Conservation (phyloP, 1,284 basidiomycete species). For the Xerocomus cyaneibrunnescens region DNA sequence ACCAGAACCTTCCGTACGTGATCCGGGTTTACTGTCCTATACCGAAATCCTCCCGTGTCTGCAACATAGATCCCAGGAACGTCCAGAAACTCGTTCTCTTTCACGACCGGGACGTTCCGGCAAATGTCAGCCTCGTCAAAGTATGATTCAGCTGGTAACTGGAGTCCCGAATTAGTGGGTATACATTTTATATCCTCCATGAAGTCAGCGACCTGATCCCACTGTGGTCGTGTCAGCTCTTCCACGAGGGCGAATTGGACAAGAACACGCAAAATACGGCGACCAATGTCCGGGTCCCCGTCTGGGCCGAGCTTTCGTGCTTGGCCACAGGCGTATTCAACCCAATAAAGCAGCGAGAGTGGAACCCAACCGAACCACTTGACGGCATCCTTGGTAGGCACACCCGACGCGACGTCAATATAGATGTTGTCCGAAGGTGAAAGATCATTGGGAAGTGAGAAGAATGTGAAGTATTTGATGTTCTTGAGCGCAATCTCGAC, state of each 20-base stretch:
- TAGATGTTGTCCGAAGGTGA: constrained; percentile 50
- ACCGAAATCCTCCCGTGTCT: not conserved
- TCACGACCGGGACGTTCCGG: constrained; percentile 16
- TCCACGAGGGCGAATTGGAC: constrained; percentile 82
- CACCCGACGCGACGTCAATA: constrained; percentile 56
- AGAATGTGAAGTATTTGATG: constrained; percentile 55
- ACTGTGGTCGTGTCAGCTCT: constrained; percentile 52
- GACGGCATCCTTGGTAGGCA: constrained; percentile 64
- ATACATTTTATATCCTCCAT: constrained; percentile 71
- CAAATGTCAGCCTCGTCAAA: constrained; percentile 26
- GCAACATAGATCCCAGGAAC: constrained; percentile 5
- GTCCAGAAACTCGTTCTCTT: not conserved
- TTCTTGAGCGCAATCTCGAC: constrained; percentile 49
- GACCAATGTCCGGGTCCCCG: constrained; percentile 20
- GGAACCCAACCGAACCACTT: constrained; percentile 74
- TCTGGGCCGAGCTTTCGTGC: not conserved
- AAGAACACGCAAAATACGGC: constrained; percentile 55
- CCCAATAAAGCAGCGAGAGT: constrained; percentile 52
- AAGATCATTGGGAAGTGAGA: constrained; percentile 75
- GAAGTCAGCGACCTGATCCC: constrained; percentile 60
- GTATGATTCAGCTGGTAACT: constrained; percentile 21
- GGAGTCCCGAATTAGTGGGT: constrained; percentile 54
- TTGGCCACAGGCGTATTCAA: constrained; percentile 1
- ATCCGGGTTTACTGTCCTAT: not conserved
- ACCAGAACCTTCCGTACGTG: constrained; percentile 8